These are phyloP conservation scores for Cyathus striatus DNA, from an alignment of 768 basidiomycete species.

Conservation along the genomic window DNA sequence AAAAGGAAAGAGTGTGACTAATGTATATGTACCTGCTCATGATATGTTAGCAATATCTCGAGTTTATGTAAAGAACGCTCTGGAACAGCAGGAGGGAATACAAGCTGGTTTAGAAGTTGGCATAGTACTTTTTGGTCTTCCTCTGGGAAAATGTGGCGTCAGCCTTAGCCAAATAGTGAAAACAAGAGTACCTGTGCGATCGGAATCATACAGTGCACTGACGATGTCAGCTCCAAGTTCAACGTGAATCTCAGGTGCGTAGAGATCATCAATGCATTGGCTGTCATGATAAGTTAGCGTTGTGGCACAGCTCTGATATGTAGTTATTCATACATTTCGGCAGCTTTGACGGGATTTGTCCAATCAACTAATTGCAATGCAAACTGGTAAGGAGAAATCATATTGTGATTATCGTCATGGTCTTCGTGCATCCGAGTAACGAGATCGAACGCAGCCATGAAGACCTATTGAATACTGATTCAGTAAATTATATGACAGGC, in stretches of 20 bases:
- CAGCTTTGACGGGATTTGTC: slow-evolving; percentile 78
- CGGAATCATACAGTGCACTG: slow-evolving; percentile 39
- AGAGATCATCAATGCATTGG: slow-evolving; percentile 10
- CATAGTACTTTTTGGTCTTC: slow-evolving; percentile 61
- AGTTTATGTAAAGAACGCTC: slow-evolving; percentile 38
- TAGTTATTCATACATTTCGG: slow-evolving; percentile 30
- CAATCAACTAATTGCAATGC: slow-evolving; percentile 81
- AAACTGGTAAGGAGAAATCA: slow-evolving; percentile 70
- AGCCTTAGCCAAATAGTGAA: slow-evolving; percentile 1
- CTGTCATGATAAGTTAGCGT: slow-evolving; percentile 4
- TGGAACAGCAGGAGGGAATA: slow-evolving; percentile 36
- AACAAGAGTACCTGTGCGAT: slow-evolving; percentile 31
- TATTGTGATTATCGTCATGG: slow-evolving; percentile 66
- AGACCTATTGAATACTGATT: slow-evolving; percentile 44
- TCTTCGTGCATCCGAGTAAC: slow-evolving; percentile 54
- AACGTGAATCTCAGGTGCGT: slow-evolving; percentile 37
- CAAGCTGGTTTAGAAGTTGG: slow-evolving; percentile 58
- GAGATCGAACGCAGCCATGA: slow-evolving; percentile 62
- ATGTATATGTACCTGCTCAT: slow-evolving; percentile 36
- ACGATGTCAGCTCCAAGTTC: slow-evolving; percentile 57
- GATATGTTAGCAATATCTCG: slow-evolving; percentile 41
- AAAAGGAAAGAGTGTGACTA: slow-evolving; percentile 2
- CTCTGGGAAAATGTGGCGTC: slow-evolving; percentile 24
- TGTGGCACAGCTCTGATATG: not conserved
- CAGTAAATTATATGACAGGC: not conserved